Evolutionary conservation across 2,329 filamentous ascomycete species (phyloP).

Genomic region (Phoma sp.): DNA sequence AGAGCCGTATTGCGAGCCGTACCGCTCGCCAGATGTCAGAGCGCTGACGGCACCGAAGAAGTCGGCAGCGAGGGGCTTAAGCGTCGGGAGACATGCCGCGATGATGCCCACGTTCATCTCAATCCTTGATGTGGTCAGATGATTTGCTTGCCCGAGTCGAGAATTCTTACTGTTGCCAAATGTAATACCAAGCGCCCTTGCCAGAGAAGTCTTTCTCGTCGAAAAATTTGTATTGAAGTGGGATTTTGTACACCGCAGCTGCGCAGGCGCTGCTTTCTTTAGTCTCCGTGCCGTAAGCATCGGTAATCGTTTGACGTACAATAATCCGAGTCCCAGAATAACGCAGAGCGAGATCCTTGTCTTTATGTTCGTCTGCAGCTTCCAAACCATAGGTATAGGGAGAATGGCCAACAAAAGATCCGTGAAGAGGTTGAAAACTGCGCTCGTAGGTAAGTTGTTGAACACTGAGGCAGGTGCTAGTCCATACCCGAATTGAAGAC

Average conservation of each 20-base stretch:
- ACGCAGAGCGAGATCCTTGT: neutral
- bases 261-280: neutral
- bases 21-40: neutral
- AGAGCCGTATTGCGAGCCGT: neutral
- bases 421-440: neutral
- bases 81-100: neutral
- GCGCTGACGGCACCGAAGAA: neutral
- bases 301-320: neutral
- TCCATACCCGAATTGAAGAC: neutral
- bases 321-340: neutral
- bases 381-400: neutral
- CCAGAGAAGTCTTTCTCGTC: constrained; percentile 2
- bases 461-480: too few species aligned
- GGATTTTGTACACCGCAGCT: neutral
- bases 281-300: neutral
- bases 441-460: too few species aligned
- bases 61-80: neutral
- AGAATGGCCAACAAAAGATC: neutral
- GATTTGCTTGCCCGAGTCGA: too few species aligned
- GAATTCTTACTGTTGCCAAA: neutral
- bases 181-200: neutral
- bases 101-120: constrained; percentile 1
- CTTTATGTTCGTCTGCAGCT: neutral
- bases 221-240: neutral
- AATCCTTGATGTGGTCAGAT: neutral